Base-by-base conservation (phyloP, 345 rosid genomes). In the Euphorbia lathyris region DNA sequence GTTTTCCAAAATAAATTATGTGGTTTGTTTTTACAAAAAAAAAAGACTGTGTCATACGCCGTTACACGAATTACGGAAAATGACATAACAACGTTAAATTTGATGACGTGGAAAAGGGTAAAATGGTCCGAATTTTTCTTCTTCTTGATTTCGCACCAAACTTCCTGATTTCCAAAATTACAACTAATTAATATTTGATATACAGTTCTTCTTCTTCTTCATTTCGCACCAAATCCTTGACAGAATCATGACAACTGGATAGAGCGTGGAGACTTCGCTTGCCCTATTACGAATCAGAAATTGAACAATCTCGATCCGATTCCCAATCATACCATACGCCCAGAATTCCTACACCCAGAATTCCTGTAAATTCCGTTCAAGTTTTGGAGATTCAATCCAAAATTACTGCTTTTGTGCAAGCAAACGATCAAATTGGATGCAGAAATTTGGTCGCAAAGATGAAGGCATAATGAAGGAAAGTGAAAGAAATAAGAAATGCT, bases 271-370 rank as follows among this genome's bases (percentile, higher is more conserved):
- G 79, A 90, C 69, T 59, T 70, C 32, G 89, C 84, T 0, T 90
- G 98, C 66, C 98, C 98, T 2, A 71, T 86, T 12, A 93, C 97
- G 0, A 86, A 87, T 67, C 81, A 63, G 71, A 83, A 74, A 1
- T 63, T 93, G 27, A 66, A 68, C 48, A 83, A 73, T 45, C 78
- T 83, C 7, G 98, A 93, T 25, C 90, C 88, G 19, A 86, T 83
- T 9, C 98, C 98, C 0, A 93, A 93, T 70, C 98, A 90, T 32
- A 42, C 82, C 0, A 83, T 90, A 14, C 79, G 96, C n/a, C n/a
- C n/a, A 78, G 98, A 22, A 89, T 90, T 65, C 96, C 98, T 0
- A 93, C 96, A 13, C 97, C 98, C 0, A 83, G 92, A 52, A 85
- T 89, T 53, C 98, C 98, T 0, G 77, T 86, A 0, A 85, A 81